Conservation (phyloP, 257 asterid species). For the Solanum okadae region DNA sequence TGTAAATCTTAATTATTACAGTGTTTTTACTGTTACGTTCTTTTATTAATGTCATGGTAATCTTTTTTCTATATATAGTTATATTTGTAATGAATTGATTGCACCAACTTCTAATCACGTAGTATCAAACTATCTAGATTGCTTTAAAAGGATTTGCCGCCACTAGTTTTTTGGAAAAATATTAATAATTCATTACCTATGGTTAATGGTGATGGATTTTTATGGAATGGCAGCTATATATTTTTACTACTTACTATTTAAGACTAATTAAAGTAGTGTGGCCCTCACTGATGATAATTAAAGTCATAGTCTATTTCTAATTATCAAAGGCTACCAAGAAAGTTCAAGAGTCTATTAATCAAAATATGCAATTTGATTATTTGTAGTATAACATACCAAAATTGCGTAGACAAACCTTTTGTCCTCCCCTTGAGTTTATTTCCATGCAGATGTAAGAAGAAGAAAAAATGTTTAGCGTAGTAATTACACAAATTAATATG, state of each 20-base stretch:
- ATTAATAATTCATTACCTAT: neutral
- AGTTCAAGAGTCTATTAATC: neutral
- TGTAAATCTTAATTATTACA: neutral
- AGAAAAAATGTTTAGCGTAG: neutral
- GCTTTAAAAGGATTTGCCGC: neutral
- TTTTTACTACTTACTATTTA: neutral
- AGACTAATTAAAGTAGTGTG: neutral
- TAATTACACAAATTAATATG: neutral
- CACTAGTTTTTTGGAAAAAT: neutral
- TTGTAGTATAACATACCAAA: conserved; percentile 2
- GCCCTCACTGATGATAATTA: neutral
- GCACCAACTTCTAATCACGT: conserved; percentile 39
- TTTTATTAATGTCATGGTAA: neutral
- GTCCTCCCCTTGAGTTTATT: conserved; percentile 3
- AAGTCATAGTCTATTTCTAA: neutral
- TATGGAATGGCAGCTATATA: neutral
- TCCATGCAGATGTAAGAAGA: conserved; percentile 6
- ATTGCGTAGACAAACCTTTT: conserved; percentile 10
- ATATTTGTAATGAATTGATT: conserved; percentile 39
- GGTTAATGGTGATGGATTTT: neutral
- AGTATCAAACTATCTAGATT: conserved; percentile 6
- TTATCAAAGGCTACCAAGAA: neutral
- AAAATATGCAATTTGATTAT: neutral
- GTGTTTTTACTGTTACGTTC: neutral
- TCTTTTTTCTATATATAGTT: conserved; percentile 7